Evolutionary conservation across 495 filamentous ascomycete genomes (phyloP).

Genomic region (Xylaria telfairii): DNA sequence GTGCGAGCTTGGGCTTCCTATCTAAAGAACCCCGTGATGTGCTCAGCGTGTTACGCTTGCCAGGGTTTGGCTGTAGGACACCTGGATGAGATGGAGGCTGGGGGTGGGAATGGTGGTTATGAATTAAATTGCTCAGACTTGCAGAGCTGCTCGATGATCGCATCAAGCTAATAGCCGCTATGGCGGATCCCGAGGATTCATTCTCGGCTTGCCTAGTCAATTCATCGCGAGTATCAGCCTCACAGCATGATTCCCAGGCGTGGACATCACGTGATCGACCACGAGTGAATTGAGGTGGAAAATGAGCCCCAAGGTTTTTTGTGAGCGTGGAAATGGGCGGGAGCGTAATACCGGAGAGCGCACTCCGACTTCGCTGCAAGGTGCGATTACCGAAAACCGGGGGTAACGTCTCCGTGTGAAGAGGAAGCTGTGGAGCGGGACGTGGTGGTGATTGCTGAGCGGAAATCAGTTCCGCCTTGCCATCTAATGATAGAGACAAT

Average conservation of each 20-base stretch:
- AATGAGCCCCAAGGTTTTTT: conserved; percentile 52
- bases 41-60: conserved; percentile 66
- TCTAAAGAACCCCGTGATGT: conserved; percentile 54
- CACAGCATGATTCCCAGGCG: conserved; percentile 84
- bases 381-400: conserved; percentile 60
- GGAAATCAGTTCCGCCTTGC: conserved; percentile 79
- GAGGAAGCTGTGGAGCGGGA: conserved; percentile 35
- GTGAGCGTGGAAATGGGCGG: conserved; percentile 63
- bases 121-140: conserved; percentile 40
- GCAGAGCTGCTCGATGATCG: conserved; percentile 66
- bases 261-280: conserved; percentile 83
- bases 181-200: conserved; percentile 72
- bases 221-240: conserved; percentile 72
- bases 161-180: conserved; percentile 73
- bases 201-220: conserved; percentile 74
- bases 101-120: conserved; percentile 43
- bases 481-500: conserved; percentile 79
- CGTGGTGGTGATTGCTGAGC: conserved; percentile 75
- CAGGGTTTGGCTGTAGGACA: conserved; percentile 54
- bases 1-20: conserved; percentile 70
- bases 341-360: conserved; percentile 53
- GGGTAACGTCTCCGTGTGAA: conserved; percentile 45
- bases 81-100: conserved; percentile 38
- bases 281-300: conserved; percentile 54
- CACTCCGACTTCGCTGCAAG: conserved; percentile 60